Evolutionary conservation across 2,329 filamentous ascomycete genomes (phyloP).

Genomic region (Exophiala bonariae): DNA sequence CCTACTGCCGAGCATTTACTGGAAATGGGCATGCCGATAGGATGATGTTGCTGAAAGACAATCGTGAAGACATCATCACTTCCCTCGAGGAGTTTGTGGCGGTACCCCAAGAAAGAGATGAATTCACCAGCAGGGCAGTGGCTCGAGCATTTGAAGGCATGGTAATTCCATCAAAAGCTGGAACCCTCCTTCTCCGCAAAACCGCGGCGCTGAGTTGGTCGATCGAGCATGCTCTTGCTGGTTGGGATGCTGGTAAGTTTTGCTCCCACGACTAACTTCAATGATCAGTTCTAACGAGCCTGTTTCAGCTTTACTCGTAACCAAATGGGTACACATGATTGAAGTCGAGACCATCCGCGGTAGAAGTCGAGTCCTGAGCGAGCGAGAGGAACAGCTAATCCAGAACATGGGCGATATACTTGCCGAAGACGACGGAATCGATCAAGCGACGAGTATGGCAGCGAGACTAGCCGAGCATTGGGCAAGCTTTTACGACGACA

Average conservation of each 20-base stretch:
- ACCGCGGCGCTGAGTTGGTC: slow-evolving; percentile 36
- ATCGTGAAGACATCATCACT: slow-evolving; percentile 27
- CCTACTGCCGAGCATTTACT: slow-evolving; percentile 33
- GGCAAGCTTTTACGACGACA: slow-evolving; percentile 33
- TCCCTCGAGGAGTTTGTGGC: slow-evolving; percentile 30
- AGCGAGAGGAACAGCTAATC: slow-evolving; percentile 30
- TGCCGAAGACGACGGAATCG: slow-evolving; percentile 28
- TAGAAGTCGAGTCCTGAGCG: slow-evolving; percentile 16
- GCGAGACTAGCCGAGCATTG: slow-evolving; percentile 32
- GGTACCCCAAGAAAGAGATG: slow-evolving; percentile 27
- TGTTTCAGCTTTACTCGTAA: slow-evolving; percentile 31
- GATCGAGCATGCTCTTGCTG: slow-evolving; percentile 36
- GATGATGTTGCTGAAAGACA: slow-evolving; percentile 32
- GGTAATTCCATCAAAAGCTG: slow-evolving; percentile 30
- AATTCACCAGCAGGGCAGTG: slow-evolving; percentile 31
- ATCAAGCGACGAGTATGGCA: slow-evolving; percentile 27
- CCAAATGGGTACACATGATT: slow-evolving; percentile 35
- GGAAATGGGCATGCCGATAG: slow-evolving; percentile 32
- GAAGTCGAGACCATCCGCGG: slow-evolving; percentile 24
- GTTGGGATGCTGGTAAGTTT: slow-evolving; percentile 34
- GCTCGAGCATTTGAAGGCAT: slow-evolving; percentile 33
- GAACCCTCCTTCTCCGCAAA: slow-evolving; percentile 32
- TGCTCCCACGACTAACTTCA: neutral
- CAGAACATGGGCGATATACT: slow-evolving; percentile 28
- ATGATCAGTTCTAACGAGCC: slow-evolving; percentile 2